These are phyloP conservation scores for Alternaria panax DNA, from an alignment of 2,329 filamentous ascomycete genomes.

Conservation along the genomic window DNA sequence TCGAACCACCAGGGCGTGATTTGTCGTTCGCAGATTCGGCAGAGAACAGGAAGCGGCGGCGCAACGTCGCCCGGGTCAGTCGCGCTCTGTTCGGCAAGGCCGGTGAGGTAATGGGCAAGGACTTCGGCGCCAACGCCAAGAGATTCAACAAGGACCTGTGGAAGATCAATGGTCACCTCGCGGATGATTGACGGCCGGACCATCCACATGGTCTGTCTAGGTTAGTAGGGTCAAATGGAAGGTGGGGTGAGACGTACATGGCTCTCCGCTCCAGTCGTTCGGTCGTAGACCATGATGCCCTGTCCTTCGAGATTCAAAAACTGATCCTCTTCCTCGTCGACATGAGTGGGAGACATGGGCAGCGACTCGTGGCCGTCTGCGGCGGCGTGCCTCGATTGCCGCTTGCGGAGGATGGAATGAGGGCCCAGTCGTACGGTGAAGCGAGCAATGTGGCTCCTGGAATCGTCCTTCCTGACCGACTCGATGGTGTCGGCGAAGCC, in stretches of 20 bases:
- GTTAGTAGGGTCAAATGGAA: conserved; percentile 29
- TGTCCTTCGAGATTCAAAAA: conserved; percentile 88
- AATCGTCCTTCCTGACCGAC: conserved; percentile 86
- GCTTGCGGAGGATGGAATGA: conserved; percentile 44
- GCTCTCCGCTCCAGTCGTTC: conserved; percentile 82
- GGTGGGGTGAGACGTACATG: conserved; percentile 71
- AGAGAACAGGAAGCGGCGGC: conserved; percentile 84
- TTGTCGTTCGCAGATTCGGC: conserved; percentile 95
- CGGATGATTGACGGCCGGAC: conserved; percentile 88
- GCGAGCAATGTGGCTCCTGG: conserved; percentile 78
- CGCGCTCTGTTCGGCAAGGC: conserved; percentile 81
- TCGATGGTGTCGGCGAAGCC: conserved; percentile 86
- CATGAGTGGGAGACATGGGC: conserved; percentile 41
- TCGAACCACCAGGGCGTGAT: conserved; percentile 99
- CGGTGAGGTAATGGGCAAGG: conserved; percentile 89
- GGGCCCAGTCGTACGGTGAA: conserved; percentile 49
- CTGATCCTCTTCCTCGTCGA: conserved; percentile 52
- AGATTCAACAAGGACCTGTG: conserved; percentile 86
- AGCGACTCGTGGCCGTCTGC: conserved; percentile 39
- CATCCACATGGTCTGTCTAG: conserved; percentile 97
- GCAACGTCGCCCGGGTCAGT: conserved; percentile 78
- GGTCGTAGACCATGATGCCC: conserved; percentile 97
- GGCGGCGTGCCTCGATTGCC: conserved; percentile 31
- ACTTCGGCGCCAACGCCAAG: conserved; percentile 94
- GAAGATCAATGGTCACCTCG: conserved; percentile 95